Evolutionary conservation across 1,139 yeast genomes (phyloP), one percentile per base, ranked within the genome.

Genomic region (Magnusiomyces fungicola): DNA sequence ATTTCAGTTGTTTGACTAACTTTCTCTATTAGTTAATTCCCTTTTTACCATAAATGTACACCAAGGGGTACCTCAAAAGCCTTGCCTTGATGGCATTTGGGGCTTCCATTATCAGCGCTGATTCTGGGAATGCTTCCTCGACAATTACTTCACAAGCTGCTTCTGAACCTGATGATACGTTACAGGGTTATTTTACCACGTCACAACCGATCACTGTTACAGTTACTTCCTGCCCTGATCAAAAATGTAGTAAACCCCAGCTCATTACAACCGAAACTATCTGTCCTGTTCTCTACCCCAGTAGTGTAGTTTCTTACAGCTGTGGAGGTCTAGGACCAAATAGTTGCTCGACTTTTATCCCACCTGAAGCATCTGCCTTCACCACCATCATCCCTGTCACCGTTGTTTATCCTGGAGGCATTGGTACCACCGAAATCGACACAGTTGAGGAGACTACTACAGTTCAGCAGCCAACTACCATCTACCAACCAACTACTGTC

Each of bases 211-310:
- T 43, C n/a, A 43, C 46, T 23, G 46, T 43, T n/a, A 43, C 46
- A 3, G 46, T 43, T 24, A 43, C 46, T 5, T 43, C 46, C 16
- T 43, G 46, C 21, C 40, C 39, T 18, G 34, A 43, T 33, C 14
- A 33, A 16, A 33, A 14, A 32, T 43, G 46, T 25, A 10, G 25
- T 22, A 14, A 23, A 12, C 33, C 46, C 5, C 18, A 24, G 18
- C 16, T 33, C 7, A 18, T 43, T 18, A 29, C 29, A 2, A 43
- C 46, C 10, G 46, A 23, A 4, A 43, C 46, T 12, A 24, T 23
- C 19, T 43, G 46, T 19, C 46, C 46, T 3, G 46, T 43, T 43
- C 46, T 43, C 23, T 43, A 32, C 16, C 46, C 46, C 14, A 43
- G 21, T 14, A 27, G 30, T 25, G 43, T 27, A 5, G 43, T 39